Evolutionary conservation across 2,329 filamentous ascomycete species (phyloP).

Genomic region (Xylariaceae sp.): DNA sequence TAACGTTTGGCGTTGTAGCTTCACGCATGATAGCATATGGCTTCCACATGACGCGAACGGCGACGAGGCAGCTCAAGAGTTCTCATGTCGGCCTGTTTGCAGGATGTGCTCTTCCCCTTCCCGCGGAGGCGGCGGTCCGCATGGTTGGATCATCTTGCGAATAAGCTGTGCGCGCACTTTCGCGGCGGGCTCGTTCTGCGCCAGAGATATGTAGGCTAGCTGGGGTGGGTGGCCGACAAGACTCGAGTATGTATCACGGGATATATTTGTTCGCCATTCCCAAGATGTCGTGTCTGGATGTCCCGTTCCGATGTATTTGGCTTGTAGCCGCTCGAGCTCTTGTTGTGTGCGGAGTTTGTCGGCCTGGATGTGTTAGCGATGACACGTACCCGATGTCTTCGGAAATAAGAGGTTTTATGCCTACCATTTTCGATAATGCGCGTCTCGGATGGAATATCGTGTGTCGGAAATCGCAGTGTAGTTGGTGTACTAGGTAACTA

Average conservation of each 20-base stretch:
- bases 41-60: background rate
- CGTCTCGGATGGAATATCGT: background rate
- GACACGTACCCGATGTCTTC: too few relatives aligned
- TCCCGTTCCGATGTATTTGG: slow-evolving; percentile 91
- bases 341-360: slow-evolving; percentile 97
- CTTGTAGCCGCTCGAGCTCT: slow-evolving; percentile 93
- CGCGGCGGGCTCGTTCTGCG: slow-evolving; percentile 76
- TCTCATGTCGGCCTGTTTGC: slow-evolving; percentile 13
- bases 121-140: slow-evolving; percentile 51
- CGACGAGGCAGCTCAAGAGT: slow-evolving; percentile 6
- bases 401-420: background rate
- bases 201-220: slow-evolving; percentile 82
- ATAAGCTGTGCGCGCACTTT: slow-evolving; percentile 76
- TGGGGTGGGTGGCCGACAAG: slow-evolving; percentile 87
- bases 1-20: background rate
- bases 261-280: slow-evolving; percentile 95
- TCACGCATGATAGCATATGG: background rate
- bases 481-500: too few relatives aligned
- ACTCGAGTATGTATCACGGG: slow-evolving; percentile 84
- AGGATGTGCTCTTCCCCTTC: slow-evolving; percentile 41
- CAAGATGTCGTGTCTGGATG: slow-evolving; percentile 95
- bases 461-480: background rate
- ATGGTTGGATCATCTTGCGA: slow-evolving; percentile 67
- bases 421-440: slow-evolving; percentile 13
- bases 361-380: slow-evolving; percentile 41